These are phyloP conservation scores for Colletotrichum sp. DNA, from an alignment of 2,329 filamentous ascomycete species.

Conservation along the genomic window DNA sequence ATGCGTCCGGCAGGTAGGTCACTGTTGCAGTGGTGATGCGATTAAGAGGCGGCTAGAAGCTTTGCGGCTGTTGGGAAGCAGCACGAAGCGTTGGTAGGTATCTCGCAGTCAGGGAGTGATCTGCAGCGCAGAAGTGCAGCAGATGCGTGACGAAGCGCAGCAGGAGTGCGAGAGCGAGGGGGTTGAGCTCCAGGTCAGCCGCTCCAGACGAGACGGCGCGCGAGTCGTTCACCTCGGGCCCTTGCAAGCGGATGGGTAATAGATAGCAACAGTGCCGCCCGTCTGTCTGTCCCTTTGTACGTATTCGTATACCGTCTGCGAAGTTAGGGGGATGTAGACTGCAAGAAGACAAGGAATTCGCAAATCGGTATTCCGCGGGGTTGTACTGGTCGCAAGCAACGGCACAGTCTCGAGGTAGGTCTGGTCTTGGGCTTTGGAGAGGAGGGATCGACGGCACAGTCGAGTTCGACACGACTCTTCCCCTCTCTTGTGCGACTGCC, in stretches of 20 bases:
- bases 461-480: background rate
- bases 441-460: background rate
- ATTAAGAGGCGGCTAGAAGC: constrained; percentile 1
- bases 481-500: constrained; percentile 15
- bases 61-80: background rate
- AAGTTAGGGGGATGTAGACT: background rate
- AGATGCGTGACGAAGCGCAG: background rate
- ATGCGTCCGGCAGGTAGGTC: background rate
- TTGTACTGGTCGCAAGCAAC: background rate
- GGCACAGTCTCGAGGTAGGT: background rate
- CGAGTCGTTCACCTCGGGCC: constrained; percentile 6
- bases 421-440: background rate
- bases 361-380: background rate
- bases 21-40: background rate
- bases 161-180: background rate
- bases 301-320: background rate
- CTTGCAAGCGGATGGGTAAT: background rate
- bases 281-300: background rate
- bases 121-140: constrained; percentile 4
- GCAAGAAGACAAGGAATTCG: background rate
- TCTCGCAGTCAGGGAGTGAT: background rate
- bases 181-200: background rate
- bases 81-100: background rate
- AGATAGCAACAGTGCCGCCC: background rate
- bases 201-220: constrained; percentile 9